A percentile compares a stretch with the other conserved stretches of the same genome.
These are phyloP conservation scores for Nitzschia sp. DNA, from an alignment of 108 stramenopile genomes.

Conservation along the genomic window DNA sequence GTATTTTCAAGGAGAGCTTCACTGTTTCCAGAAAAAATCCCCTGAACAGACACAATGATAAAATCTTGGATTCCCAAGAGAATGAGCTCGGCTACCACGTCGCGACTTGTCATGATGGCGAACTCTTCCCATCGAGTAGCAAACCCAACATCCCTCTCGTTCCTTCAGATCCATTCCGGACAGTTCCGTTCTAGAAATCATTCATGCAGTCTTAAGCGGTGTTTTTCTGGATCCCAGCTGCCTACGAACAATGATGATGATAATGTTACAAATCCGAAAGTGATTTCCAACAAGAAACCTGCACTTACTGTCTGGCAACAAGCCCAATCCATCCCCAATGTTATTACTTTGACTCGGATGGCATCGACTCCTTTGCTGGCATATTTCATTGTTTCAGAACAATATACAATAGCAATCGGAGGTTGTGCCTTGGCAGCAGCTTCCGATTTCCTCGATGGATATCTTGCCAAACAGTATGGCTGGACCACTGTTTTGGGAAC, in stretches of 20 bases:
- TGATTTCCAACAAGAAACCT: not conserved
- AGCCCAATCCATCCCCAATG: slow-evolving; percentile 68
- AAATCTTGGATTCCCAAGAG: too few relatives aligned
- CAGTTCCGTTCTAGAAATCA: too few relatives aligned
- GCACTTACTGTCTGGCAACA: slow-evolving; percentile 33
- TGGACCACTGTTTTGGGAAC: slow-evolving; percentile 73
- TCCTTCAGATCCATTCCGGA: too few relatives aligned
- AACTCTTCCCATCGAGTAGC: too few relatives aligned
- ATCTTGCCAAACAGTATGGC: slow-evolving; percentile 66
- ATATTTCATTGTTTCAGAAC: slow-evolving; percentile 57
- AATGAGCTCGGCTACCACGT: too few relatives aligned
- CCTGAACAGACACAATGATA: too few relatives aligned
- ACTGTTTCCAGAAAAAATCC: too few relatives aligned
- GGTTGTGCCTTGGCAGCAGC: slow-evolving; percentile 54
- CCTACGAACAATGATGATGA: slow-evolving; percentile 1
- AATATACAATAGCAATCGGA: slow-evolving; percentile 44
- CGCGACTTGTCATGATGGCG: too few relatives aligned
- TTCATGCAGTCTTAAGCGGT: too few relatives aligned
- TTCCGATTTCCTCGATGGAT: slow-evolving; percentile 82
- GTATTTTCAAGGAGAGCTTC: too few relatives aligned
- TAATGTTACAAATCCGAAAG: not conserved
- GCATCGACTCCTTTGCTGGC: slow-evolving; percentile 69
- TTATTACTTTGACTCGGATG: slow-evolving; percentile 73
- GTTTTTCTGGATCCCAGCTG: too few relatives aligned
- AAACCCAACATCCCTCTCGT: too few relatives aligned